Evolutionary conservation across 257 asterid genomes (phyloP), one percentile per base, ranked within the genome.

Genomic region (Nicotiana noctiflora): DNA sequence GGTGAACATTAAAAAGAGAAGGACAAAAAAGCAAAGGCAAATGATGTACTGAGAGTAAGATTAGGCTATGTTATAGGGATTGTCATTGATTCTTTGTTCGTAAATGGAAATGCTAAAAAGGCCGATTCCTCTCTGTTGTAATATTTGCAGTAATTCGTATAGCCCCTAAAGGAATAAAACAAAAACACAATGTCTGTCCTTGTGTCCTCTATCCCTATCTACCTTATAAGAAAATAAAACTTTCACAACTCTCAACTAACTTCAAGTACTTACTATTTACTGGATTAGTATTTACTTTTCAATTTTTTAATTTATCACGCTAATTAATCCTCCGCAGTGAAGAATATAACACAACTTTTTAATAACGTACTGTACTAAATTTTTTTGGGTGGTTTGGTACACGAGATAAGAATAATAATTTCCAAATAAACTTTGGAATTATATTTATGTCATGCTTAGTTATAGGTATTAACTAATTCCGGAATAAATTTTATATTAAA

Each of bases 1-100:
- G 32, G 67, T 23, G 67, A 70, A 17, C 27, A 70, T 21, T 44
- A 70, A 44, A 70, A 70, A 46, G 13, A 21, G 60, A 0, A 72
- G 60, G 60, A 23, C 60, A 44, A 49, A 46, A 19, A 70, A 37
- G 11, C 4, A 70, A 44, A 23, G 60, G 61, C 60, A 46, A 72
- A 44, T 46, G 15, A 32, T 49, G 78, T 72, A 21, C 8, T 46
- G 21, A 13, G 40, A 72, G 78, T 72, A 49, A 72, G 60, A 46
- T 70, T 23, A 49, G 59, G 60, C 60, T 72, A 72, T 72, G 19
- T 70, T 44, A 70, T 21, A 70, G 77, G 59, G 77, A 70, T 70
- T 70, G 77, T 70, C 77, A 49, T 70, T 70, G 77, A 70, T 70
- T 70, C 21, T 70, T 72, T 21, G 14, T 74, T 49, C 60, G 8